phyloP scores from a whole-genome alignment of 371 early-diverging fungal species.

The Mortierella sp. region DNA sequence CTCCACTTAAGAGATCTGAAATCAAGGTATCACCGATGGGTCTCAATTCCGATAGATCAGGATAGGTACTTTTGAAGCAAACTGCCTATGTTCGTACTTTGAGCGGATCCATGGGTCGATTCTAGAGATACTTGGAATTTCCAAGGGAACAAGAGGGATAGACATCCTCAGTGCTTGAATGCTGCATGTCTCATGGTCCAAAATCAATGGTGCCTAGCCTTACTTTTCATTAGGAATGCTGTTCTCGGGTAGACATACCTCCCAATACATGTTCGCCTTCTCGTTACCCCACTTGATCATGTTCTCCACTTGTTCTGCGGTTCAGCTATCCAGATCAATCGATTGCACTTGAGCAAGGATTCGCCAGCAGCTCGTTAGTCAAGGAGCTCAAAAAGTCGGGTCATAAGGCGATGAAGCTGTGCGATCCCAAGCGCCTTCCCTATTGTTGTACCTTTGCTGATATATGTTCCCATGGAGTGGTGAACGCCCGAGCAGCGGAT shows the following conservation, averaged over 20 bases:
- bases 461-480: slow-evolving; percentile 86
- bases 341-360: slow-evolving; percentile 82
- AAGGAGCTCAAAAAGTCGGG: too few relatives aligned
- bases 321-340: slow-evolving; percentile 88
- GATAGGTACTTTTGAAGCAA: slow-evolving; percentile 77
- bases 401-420: too few relatives aligned
- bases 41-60: slow-evolving; percentile 76
- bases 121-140: slow-evolving; percentile 55
- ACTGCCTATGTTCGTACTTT: slow-evolving; percentile 87
- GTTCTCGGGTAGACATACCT: slow-evolving; percentile 63
- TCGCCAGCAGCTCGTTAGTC: too few relatives aligned
- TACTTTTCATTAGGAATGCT: slow-evolving; percentile 59
- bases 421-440: too few relatives aligned
- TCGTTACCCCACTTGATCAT: slow-evolving; percentile 89
- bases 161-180: too few relatives aligned
- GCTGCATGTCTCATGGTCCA: neutral
- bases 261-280: slow-evolving; percentile 82
- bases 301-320: slow-evolving; percentile 84
- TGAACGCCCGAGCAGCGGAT: slow-evolving; percentile 90
- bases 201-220: neutral
- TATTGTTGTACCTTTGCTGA: slow-evolving; percentile 75
- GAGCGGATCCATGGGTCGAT: slow-evolving; percentile 86
- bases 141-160: too few relatives aligned
- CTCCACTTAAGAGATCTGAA: slow-evolving; percentile 36
- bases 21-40: slow-evolving; percentile 55